Percentiles rank a stretch among this genome's conserved stretches.
These are phyloP conservation scores for Phytopythium boreale DNA, from an alignment of 352 stramenopile genomes.

Conservation along the genomic window DNA sequence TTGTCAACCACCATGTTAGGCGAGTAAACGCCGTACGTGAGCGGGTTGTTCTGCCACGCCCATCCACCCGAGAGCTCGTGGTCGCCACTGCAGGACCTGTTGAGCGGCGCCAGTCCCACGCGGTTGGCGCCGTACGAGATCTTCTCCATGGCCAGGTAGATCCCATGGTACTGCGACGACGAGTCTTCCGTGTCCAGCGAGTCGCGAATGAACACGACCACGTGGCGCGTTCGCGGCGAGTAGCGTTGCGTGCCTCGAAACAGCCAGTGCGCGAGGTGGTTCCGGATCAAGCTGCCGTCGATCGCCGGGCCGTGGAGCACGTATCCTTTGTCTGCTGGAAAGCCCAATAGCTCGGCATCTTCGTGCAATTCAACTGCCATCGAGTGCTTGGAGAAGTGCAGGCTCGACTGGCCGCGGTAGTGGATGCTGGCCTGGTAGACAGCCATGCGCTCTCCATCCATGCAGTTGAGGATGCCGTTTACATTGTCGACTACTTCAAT, in stretches of 20 bases:
- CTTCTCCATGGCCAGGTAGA: slow-evolving; percentile 64
- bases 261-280: slow-evolving; percentile 70
- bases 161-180: slow-evolving; percentile 44
- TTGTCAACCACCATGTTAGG: slow-evolving; percentile 60
- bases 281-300: slow-evolving; percentile 59
- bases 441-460: slow-evolving; percentile 24
- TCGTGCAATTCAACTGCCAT: slow-evolving; percentile 35
- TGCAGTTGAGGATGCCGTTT: slow-evolving; percentile 39
- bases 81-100: slow-evolving; percentile 22
- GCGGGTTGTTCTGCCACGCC: slow-evolving; percentile 67
- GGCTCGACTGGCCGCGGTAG: slow-evolving; percentile 58
- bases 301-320: slow-evolving; percentile 55
- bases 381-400: slow-evolving; percentile 60
- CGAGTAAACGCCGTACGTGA: slow-evolving; percentile 45
- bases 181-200: slow-evolving; percentile 19
- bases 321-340: slow-evolving; percentile 45
- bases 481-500: slow-evolving; percentile 55
- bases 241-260: slow-evolving; percentile 60
- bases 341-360: slow-evolving; percentile 28
- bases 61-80: slow-evolving; percentile 53
- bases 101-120: slow-evolving; percentile 34
- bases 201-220: slow-evolving; percentile 55
- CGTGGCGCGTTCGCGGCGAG: slow-evolving; percentile 47
- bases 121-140: slow-evolving; percentile 57
- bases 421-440: slow-evolving; percentile 38